Evolutionary conservation across 495 filamentous ascomycete species (phyloP).

Genomic region (Talaromyces adpressus): DNA sequence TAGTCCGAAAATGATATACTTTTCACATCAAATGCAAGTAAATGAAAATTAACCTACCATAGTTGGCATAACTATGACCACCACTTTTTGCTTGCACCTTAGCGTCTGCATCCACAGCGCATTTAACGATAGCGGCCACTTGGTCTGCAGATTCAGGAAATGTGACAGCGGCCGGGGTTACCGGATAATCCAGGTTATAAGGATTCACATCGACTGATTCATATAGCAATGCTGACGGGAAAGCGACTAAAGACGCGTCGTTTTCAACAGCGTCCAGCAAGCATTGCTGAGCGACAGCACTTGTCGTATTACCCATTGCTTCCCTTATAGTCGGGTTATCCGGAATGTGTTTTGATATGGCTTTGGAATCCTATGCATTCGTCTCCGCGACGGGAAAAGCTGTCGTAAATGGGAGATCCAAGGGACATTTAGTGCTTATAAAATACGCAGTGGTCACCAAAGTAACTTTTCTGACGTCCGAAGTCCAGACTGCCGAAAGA

Average conservation of each 20-base stretch:
- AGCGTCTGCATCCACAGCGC: conserved; percentile 38
- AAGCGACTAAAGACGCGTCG: conserved; percentile 14
- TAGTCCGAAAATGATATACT: conserved; percentile 11
- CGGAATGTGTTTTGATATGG: not conserved
- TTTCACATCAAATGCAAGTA: not conserved
- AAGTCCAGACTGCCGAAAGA: not conserved
- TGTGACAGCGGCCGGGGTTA: conserved; percentile 50
- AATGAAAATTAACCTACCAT: conserved; percentile 13
- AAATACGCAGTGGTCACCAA: not conserved
- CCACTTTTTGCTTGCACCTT: conserved; percentile 60
- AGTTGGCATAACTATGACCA: conserved; percentile 60
- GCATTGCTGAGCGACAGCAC: conserved; percentile 12
- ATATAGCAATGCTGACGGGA: conserved; percentile 16
- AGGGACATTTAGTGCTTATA: not conserved
- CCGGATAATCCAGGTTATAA: conserved; percentile 54
- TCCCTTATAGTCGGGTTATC: not conserved
- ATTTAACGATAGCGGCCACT: conserved; percentile 46
- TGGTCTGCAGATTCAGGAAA: conserved; percentile 47
- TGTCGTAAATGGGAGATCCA: not conserved
- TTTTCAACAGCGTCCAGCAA: conserved; percentile 18
- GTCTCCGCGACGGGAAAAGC: not conserved
- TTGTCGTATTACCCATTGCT: conserved; percentile 5
- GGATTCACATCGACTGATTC: conserved; percentile 13
- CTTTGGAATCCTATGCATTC: not conserved
- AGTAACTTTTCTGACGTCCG: not conserved